phyloP scores from a whole-genome alignment of 2,329 filamentous ascomycete species.

The Diaporthe longicolla region DNA sequence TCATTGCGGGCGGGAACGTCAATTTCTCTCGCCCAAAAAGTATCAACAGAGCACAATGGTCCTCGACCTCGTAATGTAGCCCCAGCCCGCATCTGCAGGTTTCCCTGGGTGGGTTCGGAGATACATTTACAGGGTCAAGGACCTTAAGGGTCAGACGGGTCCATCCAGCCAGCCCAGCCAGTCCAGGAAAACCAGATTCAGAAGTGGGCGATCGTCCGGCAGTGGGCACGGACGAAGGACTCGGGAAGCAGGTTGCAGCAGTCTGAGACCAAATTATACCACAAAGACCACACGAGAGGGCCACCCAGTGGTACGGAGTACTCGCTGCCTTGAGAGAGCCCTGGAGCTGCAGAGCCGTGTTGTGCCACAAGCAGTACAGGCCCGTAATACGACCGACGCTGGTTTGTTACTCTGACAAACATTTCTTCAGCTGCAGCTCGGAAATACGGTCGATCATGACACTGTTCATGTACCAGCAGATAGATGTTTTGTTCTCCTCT shows the following conservation, averaged over 20 bases:
- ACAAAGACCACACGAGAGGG: neutral
- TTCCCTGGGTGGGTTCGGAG: conserved; percentile 11
- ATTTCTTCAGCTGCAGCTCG: conserved; percentile 13
- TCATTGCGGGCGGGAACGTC: conserved; percentile 16
- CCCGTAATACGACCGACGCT: conserved; percentile 12
- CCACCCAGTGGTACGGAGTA: conserved; percentile 8
- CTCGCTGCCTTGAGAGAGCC: neutral
- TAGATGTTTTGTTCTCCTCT: neutral
- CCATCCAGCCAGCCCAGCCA: neutral
- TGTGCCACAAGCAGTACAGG: conserved; percentile 13
- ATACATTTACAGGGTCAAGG: conserved; percentile 11
- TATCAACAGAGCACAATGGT: neutral
- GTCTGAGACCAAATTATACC: conserved; percentile 11
- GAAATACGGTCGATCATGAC: neutral
- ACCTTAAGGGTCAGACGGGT: neutral
- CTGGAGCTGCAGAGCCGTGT: neutral
- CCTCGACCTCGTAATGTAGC: neutral
- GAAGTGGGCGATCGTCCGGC: conserved; percentile 11
- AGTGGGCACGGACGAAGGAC: conserved; percentile 13
- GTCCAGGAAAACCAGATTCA: conserved; percentile 3
- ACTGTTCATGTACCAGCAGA: too few relatives aligned
- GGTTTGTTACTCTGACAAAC: conserved; percentile 3
- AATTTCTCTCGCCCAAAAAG: conserved; percentile 16
- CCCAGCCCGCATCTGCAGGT: neutral
- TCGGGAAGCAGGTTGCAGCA: conserved; percentile 15